phyloP scores from a whole-genome alignment of 139 green algal genomes.

The Tetratostichococcus sp. region DNA sequence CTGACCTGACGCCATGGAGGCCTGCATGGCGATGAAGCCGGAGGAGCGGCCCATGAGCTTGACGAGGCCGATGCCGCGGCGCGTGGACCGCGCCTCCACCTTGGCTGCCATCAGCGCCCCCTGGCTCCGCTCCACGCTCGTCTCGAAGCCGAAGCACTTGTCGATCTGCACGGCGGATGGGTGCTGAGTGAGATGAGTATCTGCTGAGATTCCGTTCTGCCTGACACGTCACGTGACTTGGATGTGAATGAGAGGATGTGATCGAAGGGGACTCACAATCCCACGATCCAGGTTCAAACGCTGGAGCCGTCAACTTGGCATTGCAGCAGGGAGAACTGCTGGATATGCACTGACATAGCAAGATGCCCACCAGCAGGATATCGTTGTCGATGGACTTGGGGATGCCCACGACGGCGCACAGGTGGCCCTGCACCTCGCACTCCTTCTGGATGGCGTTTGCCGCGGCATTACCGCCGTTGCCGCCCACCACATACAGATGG shows the following conservation, averaged over 20 bases:
- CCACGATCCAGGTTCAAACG: too few relatives aligned
- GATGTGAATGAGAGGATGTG: too few relatives aligned
- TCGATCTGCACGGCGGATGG: conserved; percentile 28
- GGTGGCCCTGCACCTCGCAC: conserved; percentile 63
- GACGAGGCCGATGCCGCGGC: conserved; percentile 70
- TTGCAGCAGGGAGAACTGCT: too few relatives aligned
- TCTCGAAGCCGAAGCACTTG: conserved; percentile 78
- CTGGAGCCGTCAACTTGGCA: too few relatives aligned
- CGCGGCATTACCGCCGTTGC: conserved; percentile 70
- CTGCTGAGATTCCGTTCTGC: too few relatives aligned
- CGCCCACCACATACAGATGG: conserved; percentile 80
- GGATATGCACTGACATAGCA: neutral
- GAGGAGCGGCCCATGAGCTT: conserved; percentile 83
- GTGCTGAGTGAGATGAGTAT: too few relatives aligned
- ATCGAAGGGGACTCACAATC: too few relatives aligned
- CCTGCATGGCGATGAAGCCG: conserved; percentile 84
- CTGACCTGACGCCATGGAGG: conserved; percentile 60
- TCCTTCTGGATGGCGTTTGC: conserved; percentile 81
- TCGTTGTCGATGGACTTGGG: conserved; percentile 99
- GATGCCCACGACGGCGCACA: conserved; percentile 79
- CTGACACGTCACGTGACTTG: too few relatives aligned
- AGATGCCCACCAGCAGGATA: conserved; percentile 17
- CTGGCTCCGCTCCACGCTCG: conserved; percentile 80
- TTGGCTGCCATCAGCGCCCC: conserved; percentile 40
- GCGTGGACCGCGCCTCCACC: conserved; percentile 68